Conservation (phyloP, 2,329 filamentous ascomycete genomes). For the Monilinia laxa region DNA sequence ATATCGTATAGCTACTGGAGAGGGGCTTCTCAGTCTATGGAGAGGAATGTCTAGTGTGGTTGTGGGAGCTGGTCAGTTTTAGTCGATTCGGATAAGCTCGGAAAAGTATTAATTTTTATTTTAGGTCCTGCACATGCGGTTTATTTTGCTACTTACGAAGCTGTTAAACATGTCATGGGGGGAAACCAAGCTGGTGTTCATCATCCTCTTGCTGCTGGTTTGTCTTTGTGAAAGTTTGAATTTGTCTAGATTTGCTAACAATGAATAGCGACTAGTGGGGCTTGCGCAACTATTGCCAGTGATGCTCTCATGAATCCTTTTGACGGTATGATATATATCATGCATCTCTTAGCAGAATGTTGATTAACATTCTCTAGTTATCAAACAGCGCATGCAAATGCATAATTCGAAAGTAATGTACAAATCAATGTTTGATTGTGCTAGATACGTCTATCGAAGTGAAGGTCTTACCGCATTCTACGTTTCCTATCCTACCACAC, state of each 20-base stretch:
- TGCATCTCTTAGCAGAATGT: background rate
- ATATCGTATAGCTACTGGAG: slow-evolving; percentile 84
- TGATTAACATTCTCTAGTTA: slow-evolving; percentile 59
- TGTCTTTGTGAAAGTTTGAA: slow-evolving; percentile 37
- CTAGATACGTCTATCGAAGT: slow-evolving; percentile 78
- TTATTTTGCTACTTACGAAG: slow-evolving; percentile 97
- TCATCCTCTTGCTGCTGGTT: slow-evolving; percentile 90
- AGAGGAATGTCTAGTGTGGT: slow-evolving; percentile 95
- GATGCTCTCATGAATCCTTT: slow-evolving; percentile 99
- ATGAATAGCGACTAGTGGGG: slow-evolving; percentile 77
- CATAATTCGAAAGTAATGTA: slow-evolving; percentile 88
- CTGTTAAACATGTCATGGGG: slow-evolving; percentile 93
- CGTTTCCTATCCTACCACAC: slow-evolving; percentile 94
- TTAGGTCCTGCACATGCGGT: slow-evolving; percentile 93
- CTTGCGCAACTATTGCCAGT: slow-evolving; percentile 92
- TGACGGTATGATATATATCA: slow-evolving; percentile 64
- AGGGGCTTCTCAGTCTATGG: slow-evolving; percentile 91
- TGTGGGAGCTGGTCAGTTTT: slow-evolving; percentile 77
- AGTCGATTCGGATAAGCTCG: slow-evolving; percentile 4
- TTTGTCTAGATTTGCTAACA: slow-evolving; percentile 40
- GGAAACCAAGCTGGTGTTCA: slow-evolving; percentile 85
- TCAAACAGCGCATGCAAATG: slow-evolving; percentile 99
- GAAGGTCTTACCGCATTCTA: slow-evolving; percentile 94
- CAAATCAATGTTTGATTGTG: slow-evolving; percentile 82
- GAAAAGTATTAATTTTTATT: slow-evolving; percentile 35